These are phyloP conservation scores for Phytophthora pini DNA, from an alignment of 352 stramenopile species.

Conservation along the genomic window DNA sequence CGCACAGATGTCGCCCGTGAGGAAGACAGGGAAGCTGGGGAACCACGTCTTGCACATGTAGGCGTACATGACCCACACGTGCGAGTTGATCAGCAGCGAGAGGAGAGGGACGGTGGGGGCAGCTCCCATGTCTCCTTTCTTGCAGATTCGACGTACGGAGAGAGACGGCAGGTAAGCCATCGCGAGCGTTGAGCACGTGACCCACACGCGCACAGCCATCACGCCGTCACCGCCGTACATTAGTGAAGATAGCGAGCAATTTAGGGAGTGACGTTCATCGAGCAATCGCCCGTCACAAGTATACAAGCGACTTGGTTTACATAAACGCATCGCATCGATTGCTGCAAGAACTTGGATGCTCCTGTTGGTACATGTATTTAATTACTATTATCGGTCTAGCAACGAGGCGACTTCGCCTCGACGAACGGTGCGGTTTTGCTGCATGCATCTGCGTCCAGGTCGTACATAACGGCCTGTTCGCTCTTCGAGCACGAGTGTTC, in stretches of 20 bases:
- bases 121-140: neutral
- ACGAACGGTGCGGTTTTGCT: slow-evolving; percentile 13
- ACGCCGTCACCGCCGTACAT: neutral
- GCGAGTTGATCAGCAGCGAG: slow-evolving; percentile 1
- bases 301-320: neutral
- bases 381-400: neutral
- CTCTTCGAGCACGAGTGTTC: slow-evolving; percentile 12
- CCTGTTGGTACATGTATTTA: neutral
- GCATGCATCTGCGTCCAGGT: slow-evolving; percentile 13
- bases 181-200: neutral
- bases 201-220: slow-evolving; percentile 3
- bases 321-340: slow-evolving; percentile 1
- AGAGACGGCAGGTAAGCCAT: neutral
- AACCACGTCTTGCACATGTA: neutral
- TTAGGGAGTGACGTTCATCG: neutral
- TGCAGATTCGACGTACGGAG: neutral
- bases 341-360: neutral
- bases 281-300: slow-evolving; percentile 1
- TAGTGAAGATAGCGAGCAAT: too few relatives aligned
- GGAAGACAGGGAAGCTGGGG: neutral
- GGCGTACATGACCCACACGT: slow-evolving; percentile 5
- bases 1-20: neutral
- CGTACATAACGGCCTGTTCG: slow-evolving; percentile 28
- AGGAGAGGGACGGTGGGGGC: neutral
- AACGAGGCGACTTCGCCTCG: slow-evolving; percentile 7